A percentile compares a stretch with the other conserved stretches of the same genome.
Conservation (phyloP, 1,139 yeast genomes). For the Debaryomyces subglobosus region DNA sequence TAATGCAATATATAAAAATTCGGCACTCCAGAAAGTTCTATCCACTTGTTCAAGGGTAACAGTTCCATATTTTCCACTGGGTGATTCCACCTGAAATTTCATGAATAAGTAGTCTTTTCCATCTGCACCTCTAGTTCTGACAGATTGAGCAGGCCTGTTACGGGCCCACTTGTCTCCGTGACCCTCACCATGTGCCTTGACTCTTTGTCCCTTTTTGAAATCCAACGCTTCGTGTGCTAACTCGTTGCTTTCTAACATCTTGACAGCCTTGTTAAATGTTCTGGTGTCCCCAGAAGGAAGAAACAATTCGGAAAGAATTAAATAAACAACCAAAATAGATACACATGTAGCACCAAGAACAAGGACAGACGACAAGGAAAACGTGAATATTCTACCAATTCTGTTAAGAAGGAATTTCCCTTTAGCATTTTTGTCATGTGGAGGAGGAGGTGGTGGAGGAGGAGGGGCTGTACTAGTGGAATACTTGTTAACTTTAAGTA, state of each 20-base stretch:
- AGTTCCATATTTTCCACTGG: conserved; percentile 54
- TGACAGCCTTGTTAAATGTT: conserved; percentile 84
- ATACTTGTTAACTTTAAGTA: neutral
- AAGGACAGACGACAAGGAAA: conserved; percentile 60
- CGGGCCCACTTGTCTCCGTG: conserved; percentile 79
- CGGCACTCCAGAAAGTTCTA: conserved; percentile 65
- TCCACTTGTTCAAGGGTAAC: conserved; percentile 81
- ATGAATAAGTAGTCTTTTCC: conserved; percentile 81
- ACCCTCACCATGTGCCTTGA: conserved; percentile 84
- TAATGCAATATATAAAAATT: conserved; percentile 72
- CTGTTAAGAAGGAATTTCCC: conserved; percentile 41
- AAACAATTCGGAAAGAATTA: conserved; percentile 75
- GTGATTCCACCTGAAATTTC: conserved; percentile 85
- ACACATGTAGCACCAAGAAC: conserved; percentile 72
- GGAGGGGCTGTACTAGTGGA: conserved; percentile 7
- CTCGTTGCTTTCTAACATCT: conserved; percentile 69
- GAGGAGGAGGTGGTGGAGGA: conserved; percentile 30
- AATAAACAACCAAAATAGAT: conserved; percentile 71
- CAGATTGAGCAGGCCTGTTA: conserved; percentile 74
- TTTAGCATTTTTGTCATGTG: conserved; percentile 42
- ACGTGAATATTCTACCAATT: conserved; percentile 59
- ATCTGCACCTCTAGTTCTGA: conserved; percentile 60
- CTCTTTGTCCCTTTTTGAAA: conserved; percentile 55
- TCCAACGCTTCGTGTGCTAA: conserved; percentile 61
- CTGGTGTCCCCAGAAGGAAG: conserved; percentile 92